Conservation (phyloP, 208 protist species). For the Trypanosoma grayi region DNA sequence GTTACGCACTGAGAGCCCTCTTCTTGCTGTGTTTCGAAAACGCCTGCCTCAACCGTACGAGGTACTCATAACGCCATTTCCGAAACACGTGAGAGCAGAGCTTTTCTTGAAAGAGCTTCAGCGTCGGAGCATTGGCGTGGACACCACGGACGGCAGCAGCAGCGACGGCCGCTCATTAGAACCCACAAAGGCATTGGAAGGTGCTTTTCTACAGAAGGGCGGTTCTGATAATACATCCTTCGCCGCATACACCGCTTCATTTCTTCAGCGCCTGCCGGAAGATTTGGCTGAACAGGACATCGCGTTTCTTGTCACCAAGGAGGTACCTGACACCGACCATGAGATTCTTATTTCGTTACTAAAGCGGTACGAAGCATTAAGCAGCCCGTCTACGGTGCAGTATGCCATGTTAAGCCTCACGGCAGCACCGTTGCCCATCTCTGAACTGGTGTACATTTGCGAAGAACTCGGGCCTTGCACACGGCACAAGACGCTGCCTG, state of each 20-base stretch:
- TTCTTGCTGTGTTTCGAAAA: conserved; percentile 63
- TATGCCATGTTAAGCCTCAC: conserved; percentile 55
- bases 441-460: conserved; percentile 73
- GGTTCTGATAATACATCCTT: conserved; percentile 51
- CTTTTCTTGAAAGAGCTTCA: conserved; percentile 39
- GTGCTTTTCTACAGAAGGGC: conserved; percentile 69
- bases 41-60: conserved; percentile 82
- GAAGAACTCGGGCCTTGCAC: conserved; percentile 71
- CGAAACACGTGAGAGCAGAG: conserved; percentile 38
- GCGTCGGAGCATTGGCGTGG: conserved; percentile 26
- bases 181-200: conserved; percentile 46
- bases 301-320: conserved; percentile 33
- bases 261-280: conserved; percentile 37
- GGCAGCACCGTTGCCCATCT: conserved; percentile 49
- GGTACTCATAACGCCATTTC: conserved; percentile 58
- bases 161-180: neutral
- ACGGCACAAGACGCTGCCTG: conserved; percentile 55
- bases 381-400: conserved; percentile 46
- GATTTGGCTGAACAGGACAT: conserved; percentile 23
- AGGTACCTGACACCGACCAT: conserved; percentile 47
- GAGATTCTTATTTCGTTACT: conserved; percentile 48
- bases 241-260: conserved; percentile 47
- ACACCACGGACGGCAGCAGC: conserved; percentile 16
- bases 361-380: conserved; percentile 36
- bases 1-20: conserved; percentile 58